phyloP scores from a whole-genome alignment of 2,329 filamentous ascomycete species.

The Fusarium duplospermum region DNA sequence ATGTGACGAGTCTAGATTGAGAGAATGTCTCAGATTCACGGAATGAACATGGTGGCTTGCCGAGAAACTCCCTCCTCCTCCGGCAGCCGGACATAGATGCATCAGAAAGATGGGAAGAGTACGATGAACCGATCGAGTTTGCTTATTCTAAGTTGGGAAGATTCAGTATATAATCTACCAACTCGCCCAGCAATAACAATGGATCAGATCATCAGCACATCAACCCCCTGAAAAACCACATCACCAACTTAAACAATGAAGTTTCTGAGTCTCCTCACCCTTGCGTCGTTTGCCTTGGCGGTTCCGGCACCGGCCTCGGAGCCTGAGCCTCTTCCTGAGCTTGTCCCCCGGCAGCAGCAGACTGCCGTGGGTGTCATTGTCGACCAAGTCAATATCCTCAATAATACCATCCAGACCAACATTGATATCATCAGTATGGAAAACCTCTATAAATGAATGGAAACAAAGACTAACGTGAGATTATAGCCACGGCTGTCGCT shows the following conservation, averaged over 20 bases:
- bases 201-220: neutral
- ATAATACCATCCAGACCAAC: rapidly evolving
- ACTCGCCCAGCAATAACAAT: neutral
- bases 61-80: neutral
- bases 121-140: neutral
- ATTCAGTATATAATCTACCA: constrained; percentile 16
- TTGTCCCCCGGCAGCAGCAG: constrained; percentile 7
- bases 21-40: neutral
- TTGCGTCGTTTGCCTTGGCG: constrained; percentile 24
- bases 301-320: constrained; percentile 4
- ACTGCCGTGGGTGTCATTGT: constrained; percentile 13
- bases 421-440: constrained; percentile 13
- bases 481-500: neutral
- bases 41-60: constrained; percentile 16
- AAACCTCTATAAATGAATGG: rapidly evolving
- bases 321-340: neutral
- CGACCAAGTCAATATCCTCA: neutral
- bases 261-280: constrained; percentile 24
- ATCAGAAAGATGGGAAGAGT: neutral
- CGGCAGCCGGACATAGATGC: neutral
- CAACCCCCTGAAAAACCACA: neutral
- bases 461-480: neutral
- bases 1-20: constrained; percentile 2
- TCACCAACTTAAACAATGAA: constrained; percentile 22
- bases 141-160: neutral